These are phyloP conservation scores for Botrytis paeoniae DNA, from an alignment of 2,329 filamentous ascomycete species.

Conservation along the genomic window DNA sequence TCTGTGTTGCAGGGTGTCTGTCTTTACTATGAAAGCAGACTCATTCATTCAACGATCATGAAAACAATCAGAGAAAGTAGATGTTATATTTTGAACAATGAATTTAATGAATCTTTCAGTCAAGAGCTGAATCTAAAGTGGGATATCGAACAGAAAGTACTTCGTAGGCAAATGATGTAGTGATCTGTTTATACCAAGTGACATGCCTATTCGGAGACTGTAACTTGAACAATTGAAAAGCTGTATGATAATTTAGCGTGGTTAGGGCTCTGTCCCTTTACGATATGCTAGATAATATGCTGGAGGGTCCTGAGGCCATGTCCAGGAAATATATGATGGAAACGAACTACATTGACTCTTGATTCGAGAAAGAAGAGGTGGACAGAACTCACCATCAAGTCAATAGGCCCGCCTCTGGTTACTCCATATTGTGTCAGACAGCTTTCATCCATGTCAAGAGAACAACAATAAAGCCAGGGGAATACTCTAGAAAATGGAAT, in stretches of 20 bases:
- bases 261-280: background rate
- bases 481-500: background rate
- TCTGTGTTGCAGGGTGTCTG: background rate
- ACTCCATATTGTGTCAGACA: background rate
- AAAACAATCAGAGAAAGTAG: background rate
- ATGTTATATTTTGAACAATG: background rate
- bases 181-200: background rate
- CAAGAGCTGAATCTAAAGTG: background rate
- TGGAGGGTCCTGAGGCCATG: background rate
- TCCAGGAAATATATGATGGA: background rate
- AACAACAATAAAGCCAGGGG: background rate
- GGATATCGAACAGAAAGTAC: background rate
- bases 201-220: background rate
- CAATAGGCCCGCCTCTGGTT: background rate
- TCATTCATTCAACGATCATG: background rate
- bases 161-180: background rate
- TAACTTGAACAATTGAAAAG: background rate
- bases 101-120: background rate
- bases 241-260: background rate
- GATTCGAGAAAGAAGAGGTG: background rate
- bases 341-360: background rate
- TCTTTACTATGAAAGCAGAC: background rate
- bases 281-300: background rate
- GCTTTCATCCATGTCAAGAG: background rate
- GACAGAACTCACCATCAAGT: background rate